phyloP scores from a whole-genome alignment of 2,329 filamentous ascomycete genomes.

The Alternaria panax region DNA sequence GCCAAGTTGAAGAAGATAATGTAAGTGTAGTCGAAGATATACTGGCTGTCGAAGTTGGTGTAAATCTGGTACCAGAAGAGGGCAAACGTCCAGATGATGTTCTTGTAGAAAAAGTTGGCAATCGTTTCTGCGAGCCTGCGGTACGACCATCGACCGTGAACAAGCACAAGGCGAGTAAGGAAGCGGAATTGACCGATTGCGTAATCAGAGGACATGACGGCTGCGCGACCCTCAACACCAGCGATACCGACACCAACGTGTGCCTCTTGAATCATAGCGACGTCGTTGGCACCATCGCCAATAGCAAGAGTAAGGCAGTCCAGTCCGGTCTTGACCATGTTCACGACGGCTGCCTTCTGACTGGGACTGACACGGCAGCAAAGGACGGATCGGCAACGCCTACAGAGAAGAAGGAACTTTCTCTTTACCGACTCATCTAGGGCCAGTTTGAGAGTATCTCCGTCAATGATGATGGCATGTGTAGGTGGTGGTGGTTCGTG shows the following conservation, averaged over 20 bases:
- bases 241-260: conserved; percentile 90
- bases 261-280: conserved; percentile 91
- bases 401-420: conserved; percentile 93
- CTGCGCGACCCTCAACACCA: conserved; percentile 85
- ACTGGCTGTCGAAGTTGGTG: conserved; percentile 94
- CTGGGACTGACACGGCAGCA: conserved; percentile 97
- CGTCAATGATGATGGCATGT: conserved; percentile 93
- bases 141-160: conserved; percentile 93
- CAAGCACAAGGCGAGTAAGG: conserved; percentile 77
- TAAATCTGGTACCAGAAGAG: conserved; percentile 99
- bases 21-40: conserved; percentile 97
- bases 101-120: conserved; percentile 99
- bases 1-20: conserved; percentile 96
- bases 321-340: conserved; percentile 91
- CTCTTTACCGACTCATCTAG: conserved; percentile 83
- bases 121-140: conserved; percentile 89
- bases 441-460: conserved; percentile 88
- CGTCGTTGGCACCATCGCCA: conserved; percentile 89
- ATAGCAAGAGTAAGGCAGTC: conserved; percentile 96
- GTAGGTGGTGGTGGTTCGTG: conserved; percentile 87
- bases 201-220: conserved; percentile 85
- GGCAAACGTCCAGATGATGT: conserved; percentile 95
- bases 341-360: conserved; percentile 96
- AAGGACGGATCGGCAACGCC: conserved; percentile 94
- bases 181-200: conserved; percentile 90